Evolutionary conservation across 2,329 filamentous ascomycete genomes (phyloP), one percentile per base, ranked within the genome.

Genomic region (Cadophora sp.): DNA sequence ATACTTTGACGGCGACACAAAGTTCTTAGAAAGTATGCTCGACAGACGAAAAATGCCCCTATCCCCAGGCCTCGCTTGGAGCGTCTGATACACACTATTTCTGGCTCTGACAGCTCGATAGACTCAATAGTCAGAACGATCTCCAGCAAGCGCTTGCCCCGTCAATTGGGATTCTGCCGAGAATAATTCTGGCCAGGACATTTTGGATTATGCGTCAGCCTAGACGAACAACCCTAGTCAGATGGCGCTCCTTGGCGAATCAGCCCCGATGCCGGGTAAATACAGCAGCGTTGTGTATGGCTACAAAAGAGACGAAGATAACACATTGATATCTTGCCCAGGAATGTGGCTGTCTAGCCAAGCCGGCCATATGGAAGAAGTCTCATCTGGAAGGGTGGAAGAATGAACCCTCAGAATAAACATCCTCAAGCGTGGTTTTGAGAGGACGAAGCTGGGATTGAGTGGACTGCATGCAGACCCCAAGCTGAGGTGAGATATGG

Each of bases 201-300:
- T 26, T 64, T 27, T 64, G 24, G 14, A 51, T 22, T 48, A 26
- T 31, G 26, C 63, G 43, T 65, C 43, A 59, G 63, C 63, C 53
- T 48, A 46, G 51, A 37, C 26, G 31, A 40, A 7, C 24, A 37
- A 58, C 40, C 40, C 24, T 48, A 37, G 27, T 50, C 3, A 24
- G 26, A 26, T 65, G 63, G 63, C 53, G 63, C 27, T 16, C 31
- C 53, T 65, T 53, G 63, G 50, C 51, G 53, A 65, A 65, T 59
- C 53, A 65, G 63, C 63, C 63, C 63, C 63, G 63, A 65, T 59
- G 63, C 63, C 63, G 63, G 63, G 40, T 65, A 65, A 65, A 65
- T 58, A 46, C 63, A 65, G 14, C 53, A 24, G 53, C 14, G 4
- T 22, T 59, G 22, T 65, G 51, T 58, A 50, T 65, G 63, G 63